Base-by-base conservation (phyloP, 129 eudicot species). In the Sambucus nigra region DNA sequence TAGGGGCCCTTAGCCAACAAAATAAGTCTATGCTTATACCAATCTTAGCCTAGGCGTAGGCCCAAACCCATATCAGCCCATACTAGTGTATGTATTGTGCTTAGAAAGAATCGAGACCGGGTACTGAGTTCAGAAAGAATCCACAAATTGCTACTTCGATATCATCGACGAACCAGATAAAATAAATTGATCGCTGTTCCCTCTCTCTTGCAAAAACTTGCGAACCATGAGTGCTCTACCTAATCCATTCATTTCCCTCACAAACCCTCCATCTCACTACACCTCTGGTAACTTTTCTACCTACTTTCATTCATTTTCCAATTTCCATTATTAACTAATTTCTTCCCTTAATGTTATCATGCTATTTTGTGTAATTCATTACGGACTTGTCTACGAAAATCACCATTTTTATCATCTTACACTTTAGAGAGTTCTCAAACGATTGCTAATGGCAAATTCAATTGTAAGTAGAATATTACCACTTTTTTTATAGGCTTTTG, bases 201-300 rank as follows among this genome's bases (percentile, higher is more conserved):
- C 13, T 28, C 59, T 31, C 45, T 26, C 46, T 33, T 38, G 21
- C 48, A 46, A 58, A 29, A 55, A 23, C 24, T 18, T 42, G 19
- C 26, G 18, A 45, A 73, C 25, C 53, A 73, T 68, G 79, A 33
- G 49, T 50, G 44, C 79, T 11, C 67, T 73, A 29, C n/a, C 79
- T 25, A 73, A 62, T 68, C 57, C 74, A 12, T 67, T 63, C 33
- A 27, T 63, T 68, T 68, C 79, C 17, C 8, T 57, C 21, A 56
- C 46, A 33, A 67, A 28, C 63, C 51, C 53, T 17, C 73, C 32
- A 38, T 48, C 64, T 50, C 69, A 50, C 31, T 55, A 48, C 28
- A 24, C 46, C 11, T 63, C 70, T 57, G 79, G 79, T 73, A 68
- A 57, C 5, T 20, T 2, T 38, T 39, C 12, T 25, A 10, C 61